phyloP scores from a whole-genome alignment of 2,329 filamentous ascomycete species.

The Phialophora tarda region DNA sequence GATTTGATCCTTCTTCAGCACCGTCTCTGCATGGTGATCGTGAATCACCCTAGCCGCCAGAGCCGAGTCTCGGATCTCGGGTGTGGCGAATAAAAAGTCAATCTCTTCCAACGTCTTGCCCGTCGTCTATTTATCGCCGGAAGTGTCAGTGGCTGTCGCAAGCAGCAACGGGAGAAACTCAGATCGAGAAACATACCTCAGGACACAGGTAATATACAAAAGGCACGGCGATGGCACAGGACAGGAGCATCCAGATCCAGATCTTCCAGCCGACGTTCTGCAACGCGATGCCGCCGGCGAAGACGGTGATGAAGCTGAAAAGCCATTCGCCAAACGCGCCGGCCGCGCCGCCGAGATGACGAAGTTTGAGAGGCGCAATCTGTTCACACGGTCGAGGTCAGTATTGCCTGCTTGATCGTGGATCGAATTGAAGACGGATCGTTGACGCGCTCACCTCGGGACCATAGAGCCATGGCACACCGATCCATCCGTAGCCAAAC shows the following conservation, averaged over 20 bases:
- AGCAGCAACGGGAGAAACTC: neutral
- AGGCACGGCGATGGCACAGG: slow-evolving; percentile 26
- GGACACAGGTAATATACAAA: slow-evolving; percentile 36
- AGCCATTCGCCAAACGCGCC: slow-evolving; percentile 46
- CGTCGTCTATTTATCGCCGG: slow-evolving; percentile 37
- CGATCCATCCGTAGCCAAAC: slow-evolving; percentile 34
- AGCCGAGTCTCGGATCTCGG: slow-evolving; percentile 29
- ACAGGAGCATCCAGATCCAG: slow-evolving; percentile 47
- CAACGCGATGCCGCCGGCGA: slow-evolving; percentile 31
- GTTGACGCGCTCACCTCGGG: slow-evolving; percentile 38
- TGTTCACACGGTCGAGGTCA: slow-evolving; percentile 11
- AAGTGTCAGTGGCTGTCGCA: slow-evolving; percentile 10
- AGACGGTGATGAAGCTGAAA: slow-evolving; percentile 34
- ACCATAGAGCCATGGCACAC: slow-evolving; percentile 46
- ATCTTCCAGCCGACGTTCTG: slow-evolving; percentile 45
- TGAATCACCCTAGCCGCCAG: slow-evolving; percentile 26
- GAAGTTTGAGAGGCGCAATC: slow-evolving; percentile 47
- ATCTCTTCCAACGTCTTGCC: slow-evolving; percentile 63
- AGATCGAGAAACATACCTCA: slow-evolving; percentile 25
- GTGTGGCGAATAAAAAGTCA: slow-evolving; percentile 51
- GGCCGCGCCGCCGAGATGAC: slow-evolving; percentile 46
- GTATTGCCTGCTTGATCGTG: neutral
- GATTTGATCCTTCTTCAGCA: slow-evolving; percentile 8
- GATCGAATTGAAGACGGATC: no score
- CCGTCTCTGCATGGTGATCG: slow-evolving; percentile 7